A percentile compares a stretch with the other conserved stretches of the same genome.
These are phyloP conservation scores for Penicillium silybi DNA, from an alignment of 495 filamentous ascomycete genomes.

Conservation along the genomic window DNA sequence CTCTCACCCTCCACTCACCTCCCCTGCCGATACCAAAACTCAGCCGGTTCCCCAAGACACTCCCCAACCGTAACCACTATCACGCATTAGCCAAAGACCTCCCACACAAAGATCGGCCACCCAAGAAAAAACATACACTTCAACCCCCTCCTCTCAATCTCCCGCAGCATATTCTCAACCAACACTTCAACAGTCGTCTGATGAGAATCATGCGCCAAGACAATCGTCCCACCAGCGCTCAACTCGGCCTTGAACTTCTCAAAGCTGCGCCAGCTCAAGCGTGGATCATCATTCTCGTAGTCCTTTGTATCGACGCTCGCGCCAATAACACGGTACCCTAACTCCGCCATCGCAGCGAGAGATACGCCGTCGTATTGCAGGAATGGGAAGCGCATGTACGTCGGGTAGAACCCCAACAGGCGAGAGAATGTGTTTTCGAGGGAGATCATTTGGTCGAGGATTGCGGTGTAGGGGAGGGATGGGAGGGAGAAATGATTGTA, in stretches of 20 bases:
- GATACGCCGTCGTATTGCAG: constrained; percentile 29
- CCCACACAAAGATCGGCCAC: not conserved
- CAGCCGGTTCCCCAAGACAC: constrained; percentile 63
- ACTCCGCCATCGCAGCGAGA: constrained; percentile 24
- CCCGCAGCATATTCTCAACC: constrained; percentile 34
- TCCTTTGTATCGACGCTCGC: constrained; percentile 46
- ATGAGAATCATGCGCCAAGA: constrained; percentile 46
- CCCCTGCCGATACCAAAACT: constrained; percentile 58
- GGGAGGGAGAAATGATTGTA: constrained; percentile 61
- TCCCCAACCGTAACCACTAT: constrained; percentile 65
- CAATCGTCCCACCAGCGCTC: constrained; percentile 32
- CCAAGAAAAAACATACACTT: constrained; percentile 18
- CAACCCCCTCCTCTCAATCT: constrained; percentile 29
- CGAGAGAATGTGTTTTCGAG: constrained; percentile 66
- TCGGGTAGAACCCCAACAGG: constrained; percentile 68
- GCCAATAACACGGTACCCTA: constrained; percentile 42
- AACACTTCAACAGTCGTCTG: constrained; percentile 35
- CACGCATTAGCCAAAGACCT: constrained; percentile 8
- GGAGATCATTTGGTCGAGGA: constrained; percentile 61
- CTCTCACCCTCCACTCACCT: not conserved
- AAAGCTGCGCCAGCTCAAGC: constrained; percentile 23
- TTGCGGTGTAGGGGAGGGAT: constrained; percentile 44
- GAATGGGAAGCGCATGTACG: constrained; percentile 60
- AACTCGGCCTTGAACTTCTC: constrained; percentile 26
- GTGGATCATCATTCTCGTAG: constrained; percentile 33